Conservation (phyloP, 805 yeast species). For the Wickerhamomyces xylosicus region DNA sequence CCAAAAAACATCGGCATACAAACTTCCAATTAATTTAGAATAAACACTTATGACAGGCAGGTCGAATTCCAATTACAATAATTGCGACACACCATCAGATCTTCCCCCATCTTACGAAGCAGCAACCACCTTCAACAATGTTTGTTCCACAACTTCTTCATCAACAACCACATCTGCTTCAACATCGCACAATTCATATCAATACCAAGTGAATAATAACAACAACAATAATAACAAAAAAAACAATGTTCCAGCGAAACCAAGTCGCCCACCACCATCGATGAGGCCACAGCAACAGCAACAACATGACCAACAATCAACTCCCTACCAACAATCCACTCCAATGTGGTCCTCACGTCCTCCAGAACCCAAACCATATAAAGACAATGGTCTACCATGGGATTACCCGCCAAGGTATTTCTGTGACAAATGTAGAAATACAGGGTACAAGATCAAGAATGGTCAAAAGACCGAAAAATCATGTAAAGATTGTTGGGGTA, state of each 20-base stretch:
- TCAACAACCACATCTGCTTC: not conserved
- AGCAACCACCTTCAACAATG: not conserved
- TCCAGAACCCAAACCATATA: not conserved
- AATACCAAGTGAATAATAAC: not conserved
- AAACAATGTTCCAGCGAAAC: not conserved
- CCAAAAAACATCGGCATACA: too few relatives aligned
- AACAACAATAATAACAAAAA: not conserved
- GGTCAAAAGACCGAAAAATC: constrained; percentile 24
- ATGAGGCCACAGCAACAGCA: not conserved
- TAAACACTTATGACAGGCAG: too few relatives aligned
- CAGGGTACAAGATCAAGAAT: constrained; percentile 52
- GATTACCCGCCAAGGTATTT: constrained; percentile 49
- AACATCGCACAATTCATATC: not conserved
- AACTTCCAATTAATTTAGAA: too few relatives aligned
- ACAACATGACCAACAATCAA: not conserved
- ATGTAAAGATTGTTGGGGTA: constrained; percentile 64
- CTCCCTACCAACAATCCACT: not conserved
- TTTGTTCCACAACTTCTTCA: not conserved
- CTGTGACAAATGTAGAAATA: constrained; percentile 65
- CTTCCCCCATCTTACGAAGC: constrained; percentile 2
- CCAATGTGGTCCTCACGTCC: not conserved
- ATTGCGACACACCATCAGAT: too few relatives aligned
- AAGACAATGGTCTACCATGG: constrained; percentile 37
- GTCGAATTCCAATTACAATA: too few relatives aligned
- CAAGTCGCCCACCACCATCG: not conserved